Evolutionary conservation across 148 eudicot genomes (phyloP), one percentile per base, ranked within the genome.

Genomic region (Nepenthes mirabilis): DNA sequence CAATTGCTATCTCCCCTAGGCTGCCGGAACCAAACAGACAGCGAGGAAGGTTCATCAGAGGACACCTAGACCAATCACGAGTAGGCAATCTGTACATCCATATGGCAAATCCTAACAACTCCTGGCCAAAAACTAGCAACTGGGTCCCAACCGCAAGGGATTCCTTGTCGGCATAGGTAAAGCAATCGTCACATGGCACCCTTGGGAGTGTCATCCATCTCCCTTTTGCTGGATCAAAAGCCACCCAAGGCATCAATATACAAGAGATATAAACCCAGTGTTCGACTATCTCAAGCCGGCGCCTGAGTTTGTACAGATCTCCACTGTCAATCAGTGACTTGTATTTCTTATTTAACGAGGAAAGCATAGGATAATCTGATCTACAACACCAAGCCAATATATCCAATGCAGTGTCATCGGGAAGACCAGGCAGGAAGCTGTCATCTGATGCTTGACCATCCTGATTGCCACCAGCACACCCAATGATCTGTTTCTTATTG

Each of bases 251-350:
- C 6, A 91, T 87, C 62, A 85, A 74, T 55, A 78, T 81, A 76
- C 97, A 91, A 13, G 97, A 85, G 56, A 91, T 81, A 64, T 83
- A 87, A 11, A 91, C 83, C 95, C 95, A 91, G 66, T 87, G 95
- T 69, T 91, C 97, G 35, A 81, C 57, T 5, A 87, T 72, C 6
- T 79, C 84, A 51, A 69, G 67, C 43, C 64, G 59, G 52, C 90
- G 70, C 76, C 97, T 81, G 48, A 79, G 9, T 62, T 69, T 81
- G 56, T 87, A 87, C 9, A 91, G 68, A 63, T 87, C 91, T 52
- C 91, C 93, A 11, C 78, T 78, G 56, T 77, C 74, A 37, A 91
- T 59, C 40, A 91, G 68, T 5, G 80, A 68, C 6, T 79, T 85
- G 40, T 85, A 87, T 53, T 82, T 76, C 56, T 69, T 63, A 66